Evolutionary conservation across 805 yeast species (phyloP).

Genomic region (Candida koratica): DNA sequence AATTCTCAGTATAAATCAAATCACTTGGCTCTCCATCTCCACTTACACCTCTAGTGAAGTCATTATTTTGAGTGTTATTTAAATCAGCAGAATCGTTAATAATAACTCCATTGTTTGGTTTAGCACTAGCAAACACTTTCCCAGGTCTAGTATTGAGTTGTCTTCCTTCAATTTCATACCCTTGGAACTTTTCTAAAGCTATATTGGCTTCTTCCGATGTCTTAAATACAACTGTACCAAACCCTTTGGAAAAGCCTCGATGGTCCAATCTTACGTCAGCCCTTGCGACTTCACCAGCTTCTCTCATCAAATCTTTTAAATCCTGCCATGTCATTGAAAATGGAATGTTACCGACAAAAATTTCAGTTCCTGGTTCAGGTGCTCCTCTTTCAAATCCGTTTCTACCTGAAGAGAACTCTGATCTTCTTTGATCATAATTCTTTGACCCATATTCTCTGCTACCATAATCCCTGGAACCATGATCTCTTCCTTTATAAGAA

Average conservation of each 20-base stretch:
- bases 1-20: slow-evolving; percentile 63
- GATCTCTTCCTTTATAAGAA: neutral
- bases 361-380: slow-evolving; percentile 45
- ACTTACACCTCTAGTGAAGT: slow-evolving; percentile 62
- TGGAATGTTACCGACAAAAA: slow-evolving; percentile 81
- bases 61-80: slow-evolving; percentile 36
- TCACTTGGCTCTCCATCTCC: slow-evolving; percentile 53
- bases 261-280: slow-evolving; percentile 71
- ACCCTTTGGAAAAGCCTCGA: slow-evolving; percentile 79
- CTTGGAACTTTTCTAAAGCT: slow-evolving; percentile 69
- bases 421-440: slow-evolving; percentile 20
- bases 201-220: slow-evolving; percentile 62
- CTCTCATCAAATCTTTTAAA: slow-evolving; percentile 77
- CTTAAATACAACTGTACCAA: slow-evolving; percentile 73
- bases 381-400: neutral
- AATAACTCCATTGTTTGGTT: slow-evolving; percentile 13
- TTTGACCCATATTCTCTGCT: slow-evolving; percentile 1
- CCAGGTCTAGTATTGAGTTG: slow-evolving; percentile 78
- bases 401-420: neutral
- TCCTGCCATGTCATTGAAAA: slow-evolving; percentile 80
- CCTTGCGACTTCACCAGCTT: slow-evolving; percentile 70
- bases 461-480: slow-evolving; percentile 13
- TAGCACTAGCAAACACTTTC: slow-evolving; percentile 10
- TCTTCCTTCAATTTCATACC: slow-evolving; percentile 72
- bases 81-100: slow-evolving; percentile 6